phyloP scores from a whole-genome alignment of 177 flowering plant genomes.

The Vitis hybrid region DNA sequence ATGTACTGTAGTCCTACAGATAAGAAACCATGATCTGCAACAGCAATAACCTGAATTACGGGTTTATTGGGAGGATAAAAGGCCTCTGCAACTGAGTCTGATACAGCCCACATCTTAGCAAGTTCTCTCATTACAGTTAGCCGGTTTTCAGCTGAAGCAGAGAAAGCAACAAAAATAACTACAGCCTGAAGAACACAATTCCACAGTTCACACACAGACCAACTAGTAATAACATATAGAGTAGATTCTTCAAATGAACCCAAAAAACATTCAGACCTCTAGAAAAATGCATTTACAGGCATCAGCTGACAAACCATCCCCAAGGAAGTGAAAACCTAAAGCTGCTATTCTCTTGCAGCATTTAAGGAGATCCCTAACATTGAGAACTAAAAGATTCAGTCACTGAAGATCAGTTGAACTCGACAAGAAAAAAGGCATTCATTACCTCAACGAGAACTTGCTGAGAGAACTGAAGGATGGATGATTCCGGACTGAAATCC shows the following conservation, averaged over 20 bases:
- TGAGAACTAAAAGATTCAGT: constrained; percentile 8
- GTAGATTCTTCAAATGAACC: neutral
- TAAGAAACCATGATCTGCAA: neutral
- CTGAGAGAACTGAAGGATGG: constrained; percentile 25
- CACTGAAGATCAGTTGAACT: neutral
- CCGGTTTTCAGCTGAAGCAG: constrained; percentile 52
- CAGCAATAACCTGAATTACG: constrained; percentile 53
- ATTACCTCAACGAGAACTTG: constrained; percentile 78
- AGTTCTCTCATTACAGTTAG: constrained; percentile 56
- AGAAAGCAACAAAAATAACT: constrained; percentile 76
- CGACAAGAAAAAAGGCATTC: neutral
- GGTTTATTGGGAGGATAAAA: constrained; percentile 58
- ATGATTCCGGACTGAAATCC: constrained; percentile 31
- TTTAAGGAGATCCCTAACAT: constrained; percentile 82
- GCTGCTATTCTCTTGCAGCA: constrained; percentile 81
- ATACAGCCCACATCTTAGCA: constrained; percentile 64
- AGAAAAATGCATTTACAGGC: constrained; percentile 50
- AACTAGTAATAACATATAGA: neutral
- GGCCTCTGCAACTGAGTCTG: constrained; percentile 36
- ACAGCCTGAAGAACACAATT: constrained; percentile 61
- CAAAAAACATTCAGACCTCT: constrained; percentile 50
- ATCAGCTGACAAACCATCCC: constrained; percentile 38
- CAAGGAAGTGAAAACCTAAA: constrained; percentile 38
- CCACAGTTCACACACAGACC: neutral
- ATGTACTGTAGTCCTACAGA: constrained; percentile 3